phyloP scores from a whole-genome alignment of 345 rosid species.

The Sonneratia alba region DNA sequence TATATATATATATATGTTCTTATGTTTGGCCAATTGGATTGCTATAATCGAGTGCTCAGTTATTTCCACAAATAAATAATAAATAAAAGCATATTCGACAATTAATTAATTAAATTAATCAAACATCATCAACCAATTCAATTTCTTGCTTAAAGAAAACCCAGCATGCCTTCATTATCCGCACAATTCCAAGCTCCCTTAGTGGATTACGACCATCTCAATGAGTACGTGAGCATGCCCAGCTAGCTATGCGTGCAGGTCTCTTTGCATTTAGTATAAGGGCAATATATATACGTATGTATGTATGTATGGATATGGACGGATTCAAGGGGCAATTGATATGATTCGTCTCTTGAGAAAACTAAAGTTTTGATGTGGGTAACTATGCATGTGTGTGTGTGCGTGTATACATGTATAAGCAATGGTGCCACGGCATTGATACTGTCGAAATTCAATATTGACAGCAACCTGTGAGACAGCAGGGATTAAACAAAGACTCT shows the following conservation, averaged over 20 bases:
- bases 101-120: slow-evolving; percentile 4
- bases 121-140: background rate
- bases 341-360: background rate
- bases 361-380: too few species aligned
- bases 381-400: too few species aligned
- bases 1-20: background rate
- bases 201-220: slow-evolving; percentile 5
- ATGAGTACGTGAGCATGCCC: slow-evolving; percentile 4
- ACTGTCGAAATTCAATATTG: background rate
- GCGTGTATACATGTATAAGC: background rate
- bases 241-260: slow-evolving; percentile 6
- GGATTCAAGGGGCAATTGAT: too few species aligned
- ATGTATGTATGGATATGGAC: too few species aligned
- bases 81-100: background rate
- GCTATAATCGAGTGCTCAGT: background rate
- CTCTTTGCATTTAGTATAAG: background rate
- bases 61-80: background rate
- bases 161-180: slow-evolving; percentile 3
- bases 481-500: slow-evolving; percentile 6
- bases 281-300: too few species aligned
- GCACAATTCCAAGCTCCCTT: background rate
- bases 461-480: background rate
- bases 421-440: background rate
- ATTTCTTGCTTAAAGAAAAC: background rate
- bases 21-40: background rate